A percentile compares a stretch with the other conserved stretches of the same genome.
Evolutionary conservation across 2,329 filamentous ascomycete genomes (phyloP).

Genomic region (Epichloe gansuensis): DNA sequence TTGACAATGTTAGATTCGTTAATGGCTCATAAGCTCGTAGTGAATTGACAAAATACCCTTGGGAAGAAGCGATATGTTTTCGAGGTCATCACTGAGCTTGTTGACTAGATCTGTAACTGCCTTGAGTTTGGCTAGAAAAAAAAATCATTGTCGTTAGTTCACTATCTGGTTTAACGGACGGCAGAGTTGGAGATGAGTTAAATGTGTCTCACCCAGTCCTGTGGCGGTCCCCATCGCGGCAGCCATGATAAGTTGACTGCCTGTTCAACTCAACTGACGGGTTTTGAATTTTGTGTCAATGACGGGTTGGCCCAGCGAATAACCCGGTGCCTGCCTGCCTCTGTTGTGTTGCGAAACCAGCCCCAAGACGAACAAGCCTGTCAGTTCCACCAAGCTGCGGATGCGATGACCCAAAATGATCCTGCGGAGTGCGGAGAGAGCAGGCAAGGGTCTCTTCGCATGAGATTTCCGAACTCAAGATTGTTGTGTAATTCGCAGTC

Average conservation of each 20-base stretch:
- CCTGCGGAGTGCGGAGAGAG: not conserved
- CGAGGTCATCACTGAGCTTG: conserved; percentile 49
- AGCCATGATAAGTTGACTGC: conserved; percentile 12
- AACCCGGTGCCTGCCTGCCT: not conserved
- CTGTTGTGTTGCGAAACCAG: not conserved
- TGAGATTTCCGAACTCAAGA: not conserved
- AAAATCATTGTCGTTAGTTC: conserved; percentile 7
- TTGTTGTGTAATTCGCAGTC: too few species aligned
- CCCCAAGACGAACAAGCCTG: not conserved
- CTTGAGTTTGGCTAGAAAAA: conserved; percentile 47
- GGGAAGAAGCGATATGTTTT: conserved; percentile 43
- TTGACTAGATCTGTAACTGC: conserved; percentile 55
- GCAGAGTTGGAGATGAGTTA: conserved; percentile 2
- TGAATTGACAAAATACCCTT: conserved; percentile 36
- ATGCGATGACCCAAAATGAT: not conserved
- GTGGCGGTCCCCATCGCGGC: conserved; percentile 20
- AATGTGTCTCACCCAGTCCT: conserved; percentile 28
- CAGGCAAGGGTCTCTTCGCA: not conserved
- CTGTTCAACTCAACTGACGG: not conserved
- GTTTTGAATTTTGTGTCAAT: not conserved
- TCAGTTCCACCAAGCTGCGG: not conserved
- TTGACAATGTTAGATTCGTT: not conserved
- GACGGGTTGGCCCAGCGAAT: not conserved
- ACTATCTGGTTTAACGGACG: not conserved
- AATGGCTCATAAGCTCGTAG: not conserved